These are phyloP conservation scores for Leccinellum rugosiceps DNA, from an alignment of 768 basidiomycete genomes.

Conservation along the genomic window DNA sequence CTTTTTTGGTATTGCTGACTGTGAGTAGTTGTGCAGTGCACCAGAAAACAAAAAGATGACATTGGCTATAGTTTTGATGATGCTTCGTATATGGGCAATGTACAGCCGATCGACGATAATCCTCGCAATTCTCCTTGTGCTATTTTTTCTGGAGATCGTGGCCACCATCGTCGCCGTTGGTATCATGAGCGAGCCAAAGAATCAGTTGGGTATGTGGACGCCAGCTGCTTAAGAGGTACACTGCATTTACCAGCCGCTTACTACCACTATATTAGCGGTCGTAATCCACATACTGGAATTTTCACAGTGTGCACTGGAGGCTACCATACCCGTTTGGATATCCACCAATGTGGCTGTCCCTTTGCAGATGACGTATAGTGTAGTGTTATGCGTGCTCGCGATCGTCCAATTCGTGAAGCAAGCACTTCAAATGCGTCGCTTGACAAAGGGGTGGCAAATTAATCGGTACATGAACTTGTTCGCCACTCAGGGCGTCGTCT, in stretches of 20 bases:
- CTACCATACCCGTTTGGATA: not conserved
- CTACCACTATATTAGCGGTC: not conserved
- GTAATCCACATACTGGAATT: not conserved
- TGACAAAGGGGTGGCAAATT: not conserved
- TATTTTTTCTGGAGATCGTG: not conserved
- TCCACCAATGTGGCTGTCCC: not conserved
- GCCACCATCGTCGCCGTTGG: not conserved
- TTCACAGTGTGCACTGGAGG: not conserved
- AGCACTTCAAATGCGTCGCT: not conserved
- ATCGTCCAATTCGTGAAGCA: not conserved
- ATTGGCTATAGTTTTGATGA: not conserved
- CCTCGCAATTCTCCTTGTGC: not conserved
- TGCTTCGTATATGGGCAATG: not conserved
- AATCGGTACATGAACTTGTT: not conserved
- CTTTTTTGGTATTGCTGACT: not conserved
- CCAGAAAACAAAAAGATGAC: not conserved
- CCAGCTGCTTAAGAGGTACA: not conserved
- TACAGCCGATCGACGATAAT: not conserved
- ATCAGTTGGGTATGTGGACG: not conserved
- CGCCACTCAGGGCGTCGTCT: not conserved
- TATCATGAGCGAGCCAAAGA: not conserved
- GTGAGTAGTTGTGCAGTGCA: not conserved
- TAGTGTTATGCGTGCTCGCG: not conserved
- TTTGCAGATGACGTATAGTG: not conserved
- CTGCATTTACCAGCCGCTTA: not conserved